Percentiles rank a stretch among this genome's conserved stretches.
These are phyloP conservation scores for Rhodosporidiobolus sp. DNA, from an alignment of 768 basidiomycete genomes.

Conservation along the genomic window DNA sequence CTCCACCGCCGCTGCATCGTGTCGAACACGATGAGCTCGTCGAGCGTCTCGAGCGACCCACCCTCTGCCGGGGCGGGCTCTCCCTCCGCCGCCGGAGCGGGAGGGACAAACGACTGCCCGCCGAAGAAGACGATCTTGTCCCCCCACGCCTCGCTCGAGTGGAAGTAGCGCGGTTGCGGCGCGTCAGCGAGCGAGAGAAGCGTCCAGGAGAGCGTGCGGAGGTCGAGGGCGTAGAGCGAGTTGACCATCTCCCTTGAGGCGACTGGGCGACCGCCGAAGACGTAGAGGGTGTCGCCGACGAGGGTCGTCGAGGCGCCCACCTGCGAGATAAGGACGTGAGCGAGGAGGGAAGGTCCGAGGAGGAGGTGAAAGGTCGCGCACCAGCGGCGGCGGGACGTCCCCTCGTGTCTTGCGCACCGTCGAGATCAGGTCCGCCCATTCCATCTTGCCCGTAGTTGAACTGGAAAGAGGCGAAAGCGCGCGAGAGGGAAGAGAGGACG, in stretches of 20 bases:
- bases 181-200: conserved; percentile 52
- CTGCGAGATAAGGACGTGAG: conserved; percentile 49
- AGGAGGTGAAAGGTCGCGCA: not conserved
- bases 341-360: too few species aligned
- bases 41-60: conserved; percentile 17
- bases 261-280: conserved; percentile 38
- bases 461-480: too few species aligned
- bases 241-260: conserved; percentile 70
- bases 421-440: conserved; percentile 12
- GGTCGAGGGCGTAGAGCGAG: conserved; percentile 85
- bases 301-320: conserved; percentile 77
- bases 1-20: conserved; percentile 66
- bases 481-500: too few species aligned
- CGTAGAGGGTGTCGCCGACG: conserved; percentile 21
- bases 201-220: conserved; percentile 77
- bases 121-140: conserved; percentile 89
- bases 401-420: conserved; percentile 3
- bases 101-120: conserved; percentile 79
- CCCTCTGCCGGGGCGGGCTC: not conserved
- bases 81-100: conserved; percentile 53
- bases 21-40: conserved; percentile 84
- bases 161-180: conserved; percentile 88
- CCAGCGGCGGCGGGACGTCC: conserved; percentile 18
- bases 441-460: not conserved
- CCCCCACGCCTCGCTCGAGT: conserved; percentile 62